Base-by-base conservation (phyloP, 73 alveolate species). In the Durusdinium trenchii region DNA sequence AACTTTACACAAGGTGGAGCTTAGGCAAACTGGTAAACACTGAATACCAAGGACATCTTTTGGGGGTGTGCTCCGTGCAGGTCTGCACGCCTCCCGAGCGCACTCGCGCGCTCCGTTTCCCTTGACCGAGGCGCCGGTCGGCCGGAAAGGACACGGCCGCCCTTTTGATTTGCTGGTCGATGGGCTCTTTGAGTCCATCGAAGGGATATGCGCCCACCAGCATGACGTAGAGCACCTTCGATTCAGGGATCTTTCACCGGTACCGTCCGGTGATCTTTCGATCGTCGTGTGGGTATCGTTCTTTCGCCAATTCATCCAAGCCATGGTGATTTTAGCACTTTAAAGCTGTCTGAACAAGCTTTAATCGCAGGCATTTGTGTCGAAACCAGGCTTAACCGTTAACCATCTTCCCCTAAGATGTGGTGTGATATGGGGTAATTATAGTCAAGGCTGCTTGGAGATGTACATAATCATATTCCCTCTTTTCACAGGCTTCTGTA, bases 161-260 rank as follows among this genome's bases (percentile, higher is more conserved):
- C n/a, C n/a, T 45, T 30, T 94, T 92, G 50, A 94, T 94, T 51
- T 94, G 99, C 67, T 28, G 35, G 52, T 94, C 99, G 38, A 94
- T 94, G 42, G 99, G 67, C 81, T 94, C 99, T n/a, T 84, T 64
- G 40, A 94, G 7, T 26, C 99, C 99, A 45, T 94, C 93, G 40
- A 94, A 94, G 43, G 99, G 99, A 32, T 94, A 94, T 61, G 99
- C 93, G 20, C 99, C 99, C 64, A 94, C 93, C 84, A 94, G 93
- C 99, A 94, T 94, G 94, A 94, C 99, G 50, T 94, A 94, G 42
- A 94, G 36, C 67, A 94, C 99, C 98, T 91, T 47, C 61, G 64
- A 9, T 12, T 9, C 64, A 9, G 64, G 64, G 20, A 20, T 20
- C 64, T n/a, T n/a, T n/a, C n/a, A n/a, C n/a, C n/a, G n/a, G n/a